Evolutionary conservation across 352 stramenopile genomes (phyloP).

Genomic region (Phytopythium delawarense): DNA sequence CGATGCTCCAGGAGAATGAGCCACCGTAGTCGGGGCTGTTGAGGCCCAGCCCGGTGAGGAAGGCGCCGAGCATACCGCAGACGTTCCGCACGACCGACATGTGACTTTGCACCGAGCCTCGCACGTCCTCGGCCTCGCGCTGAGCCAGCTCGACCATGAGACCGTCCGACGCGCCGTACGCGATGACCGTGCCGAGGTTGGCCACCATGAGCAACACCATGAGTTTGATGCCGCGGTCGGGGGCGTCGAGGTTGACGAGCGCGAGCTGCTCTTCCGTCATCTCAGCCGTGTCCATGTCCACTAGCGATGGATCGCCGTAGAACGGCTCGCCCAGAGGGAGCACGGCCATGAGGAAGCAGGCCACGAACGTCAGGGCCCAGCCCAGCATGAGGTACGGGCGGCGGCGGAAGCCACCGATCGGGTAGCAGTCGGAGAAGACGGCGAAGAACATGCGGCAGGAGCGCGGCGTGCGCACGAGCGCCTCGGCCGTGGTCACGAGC

Average conservation of each 20-base stretch:
- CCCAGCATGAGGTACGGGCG: slow-evolving; percentile 30
- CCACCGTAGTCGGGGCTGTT: slow-evolving; percentile 34
- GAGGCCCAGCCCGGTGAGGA: slow-evolving; percentile 27
- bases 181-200: slow-evolving; percentile 55
- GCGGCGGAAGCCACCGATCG: slow-evolving; percentile 36
- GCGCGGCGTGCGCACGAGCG: background rate
- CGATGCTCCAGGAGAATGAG: slow-evolving; percentile 24
- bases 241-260: slow-evolving; percentile 23
- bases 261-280: slow-evolving; percentile 11
- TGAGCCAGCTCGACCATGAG: slow-evolving; percentile 40
- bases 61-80: slow-evolving; percentile 21
- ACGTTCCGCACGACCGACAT: slow-evolving; percentile 26
- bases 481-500: slow-evolving; percentile 17
- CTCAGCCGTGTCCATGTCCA: slow-evolving; percentile 1
- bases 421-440: slow-evolving; percentile 33
- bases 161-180: slow-evolving; percentile 50
- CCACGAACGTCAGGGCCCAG: slow-evolving; percentile 25
- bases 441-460: slow-evolving; percentile 23
- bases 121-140: slow-evolving; percentile 20
- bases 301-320: slow-evolving; percentile 18
- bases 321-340: slow-evolving; percentile 21
- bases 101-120: slow-evolving; percentile 24
- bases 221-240: slow-evolving; percentile 28
- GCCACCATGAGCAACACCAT: slow-evolving; percentile 54
- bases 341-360: slow-evolving; percentile 21